Evolutionary conservation across 164 flowering plant species (phyloP).

Genomic region (Chimonanthus salicifolius): DNA sequence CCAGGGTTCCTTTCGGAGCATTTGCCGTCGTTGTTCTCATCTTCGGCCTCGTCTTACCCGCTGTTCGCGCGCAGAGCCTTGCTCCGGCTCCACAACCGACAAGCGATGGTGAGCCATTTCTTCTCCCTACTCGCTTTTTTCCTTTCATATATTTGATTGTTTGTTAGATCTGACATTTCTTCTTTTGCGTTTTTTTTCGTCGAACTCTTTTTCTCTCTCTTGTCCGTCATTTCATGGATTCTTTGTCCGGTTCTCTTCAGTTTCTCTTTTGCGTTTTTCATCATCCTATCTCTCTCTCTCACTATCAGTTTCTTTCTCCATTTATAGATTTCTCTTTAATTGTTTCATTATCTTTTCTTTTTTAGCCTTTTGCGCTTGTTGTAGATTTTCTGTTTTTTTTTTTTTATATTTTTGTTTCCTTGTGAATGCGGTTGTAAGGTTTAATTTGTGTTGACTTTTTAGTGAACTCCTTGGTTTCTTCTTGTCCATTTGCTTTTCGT

Average conservation of each 20-base stretch:
- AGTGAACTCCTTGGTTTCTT: too few relatives aligned
- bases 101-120: constrained; percentile 32
- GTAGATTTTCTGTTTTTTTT: not conserved
- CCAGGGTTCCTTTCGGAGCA: constrained; percentile 21
- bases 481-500: too few relatives aligned
- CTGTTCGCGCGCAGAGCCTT: constrained; percentile 28
- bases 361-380: not conserved
- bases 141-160: not conserved
- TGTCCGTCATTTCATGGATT: too few relatives aligned
- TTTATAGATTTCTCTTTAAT: not conserved
- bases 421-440: too few relatives aligned
- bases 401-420: too few relatives aligned
- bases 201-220: not conserved
- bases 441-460: too few relatives aligned
- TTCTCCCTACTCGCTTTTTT: too few relatives aligned
- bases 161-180: not conserved
- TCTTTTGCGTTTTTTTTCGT: not conserved
- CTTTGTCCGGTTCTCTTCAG: not conserved
- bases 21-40: constrained; percentile 23
- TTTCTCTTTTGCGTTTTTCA: not conserved
- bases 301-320: not conserved
- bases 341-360: not conserved
- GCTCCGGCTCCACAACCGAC: constrained; percentile 53
- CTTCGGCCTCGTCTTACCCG: constrained; percentile 20
- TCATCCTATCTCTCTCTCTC: not conserved